Base-by-base conservation (phyloP, 2,329 filamentous ascomycete genomes). In the Dendryphion nanum region DNA sequence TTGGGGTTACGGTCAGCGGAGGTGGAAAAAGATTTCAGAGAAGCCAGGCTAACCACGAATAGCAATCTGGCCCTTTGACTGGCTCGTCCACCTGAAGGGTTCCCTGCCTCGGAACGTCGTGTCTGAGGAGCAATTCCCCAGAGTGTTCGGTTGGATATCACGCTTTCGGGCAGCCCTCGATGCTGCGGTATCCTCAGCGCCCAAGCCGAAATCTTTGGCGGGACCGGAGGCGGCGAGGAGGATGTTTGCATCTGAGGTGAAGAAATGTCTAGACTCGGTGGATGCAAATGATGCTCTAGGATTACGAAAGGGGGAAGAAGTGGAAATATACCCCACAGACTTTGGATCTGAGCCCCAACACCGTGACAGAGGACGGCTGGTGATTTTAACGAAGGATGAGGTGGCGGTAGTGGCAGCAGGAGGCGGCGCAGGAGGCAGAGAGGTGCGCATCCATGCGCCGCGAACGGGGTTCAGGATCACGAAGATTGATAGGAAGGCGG, bases 71-170 rank as follows among this genome's bases (percentile, higher is more conserved):
- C n/a, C n/a, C n/a, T n/a, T n/a, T n/a, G n/a, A n/a, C n/a, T n/a
- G n/a, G n/a, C n/a, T n/a, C n/a, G n/a, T n/a, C n/a, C n/a, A n/a
- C n/a, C n/a, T n/a, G n/a, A n/a, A n/a, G n/a, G n/a, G n/a, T n/a
- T n/a, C n/a, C n/a, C n/a, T n/a, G n/a, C n/a, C n/a, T n/a, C n/a
- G n/a, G 33, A 69, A 75, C 15, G 51, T 72, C 5, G 73, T 87
- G 45, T 76, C 75, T 3, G 55, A 67, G 12, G 59, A 61, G 14
- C 66, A 64, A 26, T 85, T n/a, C 50, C 84, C 83, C 0, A 74
- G 68, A 40, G 75, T 80, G 0, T 83, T 78, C 55, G 75, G 76
- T 1, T 88, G 82, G 81, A 72, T 85, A 14, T 59, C 67, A 30
- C 71, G 83, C n/a, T 87, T 86, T 63, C 64, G 75, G 36, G 56